Percentiles rank a stretch among this genome's conserved stretches.
Conservation (phyloP, 2,329 filamentous ascomycete species). For the Cadophora malorum region DNA sequence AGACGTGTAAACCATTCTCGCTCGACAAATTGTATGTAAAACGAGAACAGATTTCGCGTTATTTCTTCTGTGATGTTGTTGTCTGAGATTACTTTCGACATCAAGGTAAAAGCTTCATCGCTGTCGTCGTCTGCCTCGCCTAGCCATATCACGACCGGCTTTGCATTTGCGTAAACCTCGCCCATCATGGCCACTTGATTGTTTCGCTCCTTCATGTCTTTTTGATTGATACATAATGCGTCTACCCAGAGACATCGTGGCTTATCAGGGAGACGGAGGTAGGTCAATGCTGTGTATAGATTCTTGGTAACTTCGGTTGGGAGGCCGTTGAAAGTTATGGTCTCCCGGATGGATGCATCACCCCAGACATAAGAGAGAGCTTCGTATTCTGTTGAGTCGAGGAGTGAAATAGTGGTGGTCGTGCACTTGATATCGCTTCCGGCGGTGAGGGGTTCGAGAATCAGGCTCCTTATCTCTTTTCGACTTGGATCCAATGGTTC, state of each 20-base stretch:
- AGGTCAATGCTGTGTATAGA: neutral
- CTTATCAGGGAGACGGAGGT: neutral
- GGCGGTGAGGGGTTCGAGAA: slow-evolving; percentile 13
- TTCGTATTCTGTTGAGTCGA: slow-evolving; percentile 8
- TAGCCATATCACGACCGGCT: slow-evolving; percentile 2
- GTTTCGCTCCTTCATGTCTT: neutral
- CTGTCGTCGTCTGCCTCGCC: neutral
- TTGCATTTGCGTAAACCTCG: neutral
- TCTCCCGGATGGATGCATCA: slow-evolving; percentile 12
- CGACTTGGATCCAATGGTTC: neutral
- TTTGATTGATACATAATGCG: slow-evolving; percentile 24
- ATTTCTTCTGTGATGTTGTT: neutral
- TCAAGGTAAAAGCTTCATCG: slow-evolving; percentile 3
- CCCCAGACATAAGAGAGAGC: slow-evolving; percentile 30
- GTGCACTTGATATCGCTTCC: neutral
- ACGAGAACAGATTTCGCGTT: neutral
- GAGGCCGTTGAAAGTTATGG: slow-evolving; percentile 15
- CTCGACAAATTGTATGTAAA: neutral
- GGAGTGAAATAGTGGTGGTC: slow-evolving; percentile 15
- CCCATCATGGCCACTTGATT: slow-evolving; percentile 3
- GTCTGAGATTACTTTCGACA: neutral
- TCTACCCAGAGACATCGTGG: slow-evolving; percentile 17
- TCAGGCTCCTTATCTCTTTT: slow-evolving; percentile 8
- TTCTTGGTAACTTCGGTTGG: slow-evolving; percentile 22
- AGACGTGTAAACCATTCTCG: slow-evolving; percentile 1